These are phyloP conservation scores for Chlamydomonas urium DNA, from an alignment of 139 green algal species.

Conservation along the genomic window DNA sequence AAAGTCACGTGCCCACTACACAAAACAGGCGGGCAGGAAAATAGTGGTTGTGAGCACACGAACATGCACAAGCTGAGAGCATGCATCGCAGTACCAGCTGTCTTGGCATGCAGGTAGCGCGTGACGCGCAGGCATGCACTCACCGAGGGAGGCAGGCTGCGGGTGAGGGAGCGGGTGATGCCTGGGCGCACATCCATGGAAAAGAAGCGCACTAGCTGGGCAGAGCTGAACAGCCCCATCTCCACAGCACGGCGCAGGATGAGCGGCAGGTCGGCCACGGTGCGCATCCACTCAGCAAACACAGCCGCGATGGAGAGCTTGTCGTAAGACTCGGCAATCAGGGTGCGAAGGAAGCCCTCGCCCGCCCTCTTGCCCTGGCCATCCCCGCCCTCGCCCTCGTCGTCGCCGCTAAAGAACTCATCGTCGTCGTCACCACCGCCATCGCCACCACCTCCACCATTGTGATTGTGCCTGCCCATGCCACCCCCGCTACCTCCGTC, in stretches of 20 bases:
- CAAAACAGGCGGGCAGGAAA: too few species aligned
- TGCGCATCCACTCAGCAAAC: constrained; percentile 77
- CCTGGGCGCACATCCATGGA: constrained; percentile 87
- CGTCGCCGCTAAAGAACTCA: constrained; percentile 82
- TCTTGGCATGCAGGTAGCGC: neutral
- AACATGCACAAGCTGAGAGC: too few species aligned
- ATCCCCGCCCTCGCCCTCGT: constrained; percentile 55
- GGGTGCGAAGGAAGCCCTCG: constrained; percentile 59
- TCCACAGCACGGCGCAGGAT: constrained; percentile 85
- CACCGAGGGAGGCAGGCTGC: constrained; percentile 66
- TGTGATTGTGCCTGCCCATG: constrained; percentile 83
- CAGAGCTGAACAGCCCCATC: constrained; percentile 91
- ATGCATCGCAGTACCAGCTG: neutral
- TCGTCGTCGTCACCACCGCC: constrained; percentile 89
- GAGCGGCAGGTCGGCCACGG: constrained; percentile 76
- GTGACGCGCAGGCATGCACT: neutral
- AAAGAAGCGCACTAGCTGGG: constrained; percentile 90
- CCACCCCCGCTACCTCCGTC: constrained; percentile 74
- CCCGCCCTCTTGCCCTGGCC: constrained; percentile 17
- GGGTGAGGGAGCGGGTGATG: constrained; percentile 76
- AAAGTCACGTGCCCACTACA: constrained; percentile 79
- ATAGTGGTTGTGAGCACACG: too few species aligned
- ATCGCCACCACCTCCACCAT: constrained; percentile 61
- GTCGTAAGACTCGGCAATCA: constrained; percentile 87
- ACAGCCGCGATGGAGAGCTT: constrained; percentile 81